phyloP scores from a whole-genome alignment of 2,329 filamentous ascomycete species.

The Pyrenophora teres region DNA sequence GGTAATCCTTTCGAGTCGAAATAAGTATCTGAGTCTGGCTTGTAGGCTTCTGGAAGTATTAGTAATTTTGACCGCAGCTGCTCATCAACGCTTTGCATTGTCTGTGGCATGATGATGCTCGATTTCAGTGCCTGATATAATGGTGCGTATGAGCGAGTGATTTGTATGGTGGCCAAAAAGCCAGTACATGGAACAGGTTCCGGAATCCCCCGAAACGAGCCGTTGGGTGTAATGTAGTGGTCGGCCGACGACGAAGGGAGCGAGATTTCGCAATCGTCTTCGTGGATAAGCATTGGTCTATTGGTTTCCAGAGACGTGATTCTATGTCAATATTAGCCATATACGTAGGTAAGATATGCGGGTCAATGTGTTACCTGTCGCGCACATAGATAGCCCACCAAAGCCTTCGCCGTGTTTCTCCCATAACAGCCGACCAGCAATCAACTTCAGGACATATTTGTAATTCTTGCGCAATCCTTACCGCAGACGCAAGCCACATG shows the following conservation, averaged over 20 bases:
- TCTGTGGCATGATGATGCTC: conserved; percentile 64
- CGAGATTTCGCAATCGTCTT: conserved; percentile 83
- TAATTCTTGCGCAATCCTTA: conserved; percentile 81
- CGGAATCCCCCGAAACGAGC: conserved; percentile 48
- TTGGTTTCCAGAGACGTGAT: conserved; percentile 79
- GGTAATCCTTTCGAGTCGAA: conserved; percentile 76
- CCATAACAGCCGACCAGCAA: conserved; percentile 74
- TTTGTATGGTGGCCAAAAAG: conserved; percentile 78
- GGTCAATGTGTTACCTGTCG: conserved; percentile 66
- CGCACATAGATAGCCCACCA: conserved; percentile 96
- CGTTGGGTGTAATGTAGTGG: conserved; percentile 67
- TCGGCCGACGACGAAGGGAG: conserved; percentile 83
- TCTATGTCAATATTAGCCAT: conserved; percentile 50
- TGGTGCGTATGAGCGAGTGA: conserved; percentile 76
- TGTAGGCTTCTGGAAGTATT: conserved; percentile 76
- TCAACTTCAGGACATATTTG: conserved; percentile 78
- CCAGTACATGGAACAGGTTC: conserved; percentile 63
- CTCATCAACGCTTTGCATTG: conserved; percentile 77
- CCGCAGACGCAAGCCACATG: conserved; percentile 80
- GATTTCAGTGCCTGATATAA: conserved; percentile 73
- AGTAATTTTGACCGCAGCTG: conserved; percentile 77
- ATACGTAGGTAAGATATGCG: neutral
- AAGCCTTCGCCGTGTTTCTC: conserved; percentile 81
- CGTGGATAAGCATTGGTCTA: conserved; percentile 80
- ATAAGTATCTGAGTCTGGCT: conserved; percentile 66